Base-by-base conservation (phyloP, 2,329 filamentous ascomycete species). In the Ophiocordyceps camponoti-floridani region DNA sequence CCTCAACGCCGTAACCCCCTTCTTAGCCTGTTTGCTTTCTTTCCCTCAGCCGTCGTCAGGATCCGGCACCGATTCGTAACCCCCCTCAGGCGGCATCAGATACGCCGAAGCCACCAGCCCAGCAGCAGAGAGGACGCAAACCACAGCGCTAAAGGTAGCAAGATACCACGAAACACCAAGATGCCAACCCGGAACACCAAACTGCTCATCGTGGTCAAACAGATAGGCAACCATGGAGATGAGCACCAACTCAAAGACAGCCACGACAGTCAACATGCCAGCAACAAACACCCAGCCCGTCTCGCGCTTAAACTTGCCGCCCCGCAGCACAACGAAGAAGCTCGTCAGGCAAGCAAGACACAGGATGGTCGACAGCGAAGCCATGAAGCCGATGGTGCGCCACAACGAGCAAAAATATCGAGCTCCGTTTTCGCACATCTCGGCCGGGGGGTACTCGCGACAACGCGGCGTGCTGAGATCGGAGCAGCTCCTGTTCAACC, bases 321-420 rank as follows among this genome's bases (percentile, higher is more conserved):
- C 87, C 2, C 72, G 65, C 51, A 95, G 66, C 42, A 94, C 77
- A 43, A 93, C 75, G 28, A 80, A 56, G 61, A 89, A 94, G 16
- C 79, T 76, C 27, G 94, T 79, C n/a, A 94, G 63, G 7, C 79
- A 79, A 45, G 82, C 85, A 38, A 91, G 73, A 61, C 94, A 81
- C 37, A 91, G 59, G n/a, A 94, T 78, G 35, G 86, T 75, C 8
- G 83, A 75, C 53, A 95, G 84, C 44, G 80, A 84, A 66, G 94
- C 86, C 50, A 94, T 64, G 63, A 95, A 96, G 23, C 84, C 87
- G 33, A 86, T 79, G 26, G 79, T 85, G 47, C 84, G 75, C 89
- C 89, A 98, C 72, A 93, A 82, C 54, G 79, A 82, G 68, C 91
- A 96, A 64, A 96, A 95, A 55, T 79, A 77, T 44, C 77, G 72